Conservation (phyloP, 2,329 filamentous ascomycete species). For the Arthrobotrys megalospora region DNA sequence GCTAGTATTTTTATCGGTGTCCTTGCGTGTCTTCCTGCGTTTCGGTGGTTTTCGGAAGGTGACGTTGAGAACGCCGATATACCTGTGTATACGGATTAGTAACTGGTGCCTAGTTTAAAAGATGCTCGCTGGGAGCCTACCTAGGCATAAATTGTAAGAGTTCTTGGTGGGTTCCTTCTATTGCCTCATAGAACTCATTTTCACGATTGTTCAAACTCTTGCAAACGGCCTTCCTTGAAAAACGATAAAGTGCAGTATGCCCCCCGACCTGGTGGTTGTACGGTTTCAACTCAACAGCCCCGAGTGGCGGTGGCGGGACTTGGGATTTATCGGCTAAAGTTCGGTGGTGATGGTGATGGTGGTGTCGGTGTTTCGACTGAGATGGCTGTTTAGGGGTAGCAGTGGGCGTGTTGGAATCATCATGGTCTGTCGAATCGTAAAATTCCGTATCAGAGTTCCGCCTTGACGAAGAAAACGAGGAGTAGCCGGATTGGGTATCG, state of each 20-base stretch:
- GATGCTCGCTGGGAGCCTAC: conserved; percentile 68
- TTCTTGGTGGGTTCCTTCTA: conserved; percentile 91
- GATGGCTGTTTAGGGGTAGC: conserved; percentile 63
- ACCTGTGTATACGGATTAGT: conserved; percentile 72
- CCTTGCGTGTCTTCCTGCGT: conserved; percentile 67
- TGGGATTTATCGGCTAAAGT: conserved; percentile 50
- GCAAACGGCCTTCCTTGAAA: conserved; percentile 94
- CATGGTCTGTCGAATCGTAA: conserved; percentile 67
- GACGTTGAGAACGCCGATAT: conserved; percentile 93
- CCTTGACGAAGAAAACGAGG: conserved; percentile 62
- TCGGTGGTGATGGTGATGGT: conserved; percentile 65
- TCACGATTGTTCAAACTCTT: conserved; percentile 98
- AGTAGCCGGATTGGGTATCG: conserved; percentile 63
- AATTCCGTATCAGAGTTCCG: conserved; percentile 68
- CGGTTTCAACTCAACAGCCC: conserved; percentile 94
- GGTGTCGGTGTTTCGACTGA: conserved; percentile 62
- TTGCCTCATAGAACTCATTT: conserved; percentile 98
- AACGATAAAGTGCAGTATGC: conserved; percentile 95
- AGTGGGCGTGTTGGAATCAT: conserved; percentile 65
- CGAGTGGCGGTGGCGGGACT: conserved; percentile 74
- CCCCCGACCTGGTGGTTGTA: conserved; percentile 98
- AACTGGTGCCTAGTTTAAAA: conserved; percentile 62
- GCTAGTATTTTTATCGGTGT: conserved; percentile 65
- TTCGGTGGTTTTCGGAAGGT: conserved; percentile 78
- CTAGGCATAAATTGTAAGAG: conserved; percentile 91